Percentiles rank a stretch among this genome's conserved stretches.
phyloP scores from a whole-genome alignment of 176 grass and related monocot genomes.

The Typha latifolia region DNA sequence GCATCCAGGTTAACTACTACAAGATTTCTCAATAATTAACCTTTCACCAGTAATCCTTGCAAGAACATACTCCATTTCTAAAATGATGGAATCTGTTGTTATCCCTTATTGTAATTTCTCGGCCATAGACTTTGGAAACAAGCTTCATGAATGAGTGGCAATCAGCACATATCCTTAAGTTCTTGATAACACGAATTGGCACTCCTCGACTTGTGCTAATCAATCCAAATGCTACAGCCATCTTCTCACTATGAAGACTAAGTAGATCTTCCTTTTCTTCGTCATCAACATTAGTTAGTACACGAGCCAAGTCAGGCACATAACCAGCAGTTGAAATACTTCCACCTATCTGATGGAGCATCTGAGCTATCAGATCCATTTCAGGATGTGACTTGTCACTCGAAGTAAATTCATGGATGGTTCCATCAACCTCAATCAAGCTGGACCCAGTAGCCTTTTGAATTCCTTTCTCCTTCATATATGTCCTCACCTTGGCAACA shows the following conservation, averaged over 20 bases:
- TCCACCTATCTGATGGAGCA: conserved; percentile 9
- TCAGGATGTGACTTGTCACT: conserved; percentile 8
- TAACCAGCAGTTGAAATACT: not conserved
- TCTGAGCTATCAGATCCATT: conserved; percentile 7
- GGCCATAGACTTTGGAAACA: conserved; percentile 1
- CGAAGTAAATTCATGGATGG: conserved; percentile 13
- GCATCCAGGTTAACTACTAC: not conserved
- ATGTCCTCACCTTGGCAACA: not conserved
- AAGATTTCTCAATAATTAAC: not conserved
- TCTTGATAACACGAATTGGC: not conserved
- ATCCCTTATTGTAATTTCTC: conserved; percentile 14
- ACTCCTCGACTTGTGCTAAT: conserved; percentile 5
- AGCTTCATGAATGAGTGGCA: conserved; percentile 20
- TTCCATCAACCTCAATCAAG: conserved; percentile 2
- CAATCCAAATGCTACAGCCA: conserved; percentile 13
- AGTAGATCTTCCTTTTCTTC: conserved; percentile 7
- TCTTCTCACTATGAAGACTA: conserved; percentile 13
- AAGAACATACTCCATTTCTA: conserved; percentile 5
- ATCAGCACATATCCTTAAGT: conserved; percentile 15
- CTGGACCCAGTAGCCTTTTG: conserved; percentile 2
- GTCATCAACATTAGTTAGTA: conserved; percentile 3
- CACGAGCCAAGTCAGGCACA: conserved; percentile 1
- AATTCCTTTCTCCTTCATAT: not conserved
- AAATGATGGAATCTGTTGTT: conserved; percentile 12
- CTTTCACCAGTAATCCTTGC: conserved; percentile 12